Base-by-base conservation (phyloP, 2,329 filamentous ascomycete species). In the Dissoconium aciculare region DNA sequence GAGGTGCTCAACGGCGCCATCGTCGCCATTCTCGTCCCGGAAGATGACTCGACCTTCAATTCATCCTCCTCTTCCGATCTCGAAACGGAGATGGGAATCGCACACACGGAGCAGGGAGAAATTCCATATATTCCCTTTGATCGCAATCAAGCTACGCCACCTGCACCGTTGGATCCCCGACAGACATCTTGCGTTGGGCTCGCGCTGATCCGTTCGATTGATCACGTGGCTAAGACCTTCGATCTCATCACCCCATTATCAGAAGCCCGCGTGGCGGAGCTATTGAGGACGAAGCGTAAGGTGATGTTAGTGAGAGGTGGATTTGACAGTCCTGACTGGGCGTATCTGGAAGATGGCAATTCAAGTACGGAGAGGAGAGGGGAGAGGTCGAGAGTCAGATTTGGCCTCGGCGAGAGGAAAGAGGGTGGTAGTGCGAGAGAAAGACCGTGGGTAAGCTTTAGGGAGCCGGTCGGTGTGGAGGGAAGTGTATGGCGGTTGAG, bases 1-100 rank as follows among this genome's bases (percentile, higher is more conserved):
- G 73, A 78, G 24, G 63, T 74, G 0, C 68, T 87, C 26, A 74
- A 80, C 41, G 80, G 80, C 11, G 68, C 69, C n/a, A 50, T 84
- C 0, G 55, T 87, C 0, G 74, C 78, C 0, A 58, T 80, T 5
- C 69, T 82, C 0, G 63, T 67, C 16, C 57, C 80, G 5, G 69
- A 78, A 31, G 32, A 34, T 3, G 13, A 34, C 17, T 13, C 6
- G 13, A 27, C 31, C 31, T 10, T 35, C 30, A 26, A 34, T 19
- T 15, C 21, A n/a, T n/a, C n/a, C n/a, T n/a, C n/a, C n/a, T n/a
- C n/a, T n/a, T n/a, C 12, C 31, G 44, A 12, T 41, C 41, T 9
- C 15, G 37, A 3, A 33, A 35, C n/a, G 41, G 43, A 12, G 38
- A 46, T 23, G 32, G 39, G 1, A 43, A 36, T 66, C 2, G 44